phyloP scores from a whole-genome alignment of 1,284 basidiomycete genomes.

The Malassezia restricta region DNA sequence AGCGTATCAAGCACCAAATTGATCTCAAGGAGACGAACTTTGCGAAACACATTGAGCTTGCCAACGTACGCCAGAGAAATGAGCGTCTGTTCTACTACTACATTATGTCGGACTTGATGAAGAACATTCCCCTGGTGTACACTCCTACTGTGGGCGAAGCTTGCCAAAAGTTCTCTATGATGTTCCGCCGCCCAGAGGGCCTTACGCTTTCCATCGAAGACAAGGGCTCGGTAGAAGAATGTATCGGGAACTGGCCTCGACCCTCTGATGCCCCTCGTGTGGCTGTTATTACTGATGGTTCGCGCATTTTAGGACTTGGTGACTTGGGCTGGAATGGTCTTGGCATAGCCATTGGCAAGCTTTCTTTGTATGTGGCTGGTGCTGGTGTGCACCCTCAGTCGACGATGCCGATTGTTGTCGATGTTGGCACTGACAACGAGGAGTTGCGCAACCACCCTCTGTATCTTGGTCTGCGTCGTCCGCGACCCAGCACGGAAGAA shows the following conservation, averaged over 20 bases:
- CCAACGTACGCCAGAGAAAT: conserved; percentile 61
- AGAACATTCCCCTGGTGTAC: conserved; percentile 59
- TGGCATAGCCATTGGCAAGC: conserved; percentile 84
- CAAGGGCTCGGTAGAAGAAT: conserved; percentile 62
- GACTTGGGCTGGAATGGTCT: conserved; percentile 62
- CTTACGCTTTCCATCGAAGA: conserved; percentile 50
- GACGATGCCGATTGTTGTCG: conserved; percentile 65
- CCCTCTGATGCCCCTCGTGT: conserved; percentile 41
- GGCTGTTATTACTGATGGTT: conserved; percentile 59
- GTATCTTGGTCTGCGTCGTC: conserved; percentile 62
- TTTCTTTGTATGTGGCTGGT: conserved; percentile 79
- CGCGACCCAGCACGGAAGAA: conserved; percentile 44
- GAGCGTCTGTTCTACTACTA: conserved; percentile 59
- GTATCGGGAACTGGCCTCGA: conserved; percentile 66
- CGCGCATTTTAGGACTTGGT: conserved; percentile 80
- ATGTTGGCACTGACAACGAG: conserved; percentile 69
- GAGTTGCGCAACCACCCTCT: conserved; percentile 71
- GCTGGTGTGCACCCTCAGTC: conserved; percentile 74
- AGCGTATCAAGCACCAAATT: conserved; percentile 59
- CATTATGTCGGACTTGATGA: conserved; percentile 54
- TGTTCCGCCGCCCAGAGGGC: conserved; percentile 64
- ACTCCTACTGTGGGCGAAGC: conserved; percentile 86
- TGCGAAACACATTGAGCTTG: conserved; percentile 71
- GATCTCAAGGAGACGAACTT: conserved; percentile 58
- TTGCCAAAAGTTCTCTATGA: conserved; percentile 60